phyloP scores from a whole-genome alignment of 495 filamentous ascomycete genomes.

The Hypoxylon subgilvum region DNA sequence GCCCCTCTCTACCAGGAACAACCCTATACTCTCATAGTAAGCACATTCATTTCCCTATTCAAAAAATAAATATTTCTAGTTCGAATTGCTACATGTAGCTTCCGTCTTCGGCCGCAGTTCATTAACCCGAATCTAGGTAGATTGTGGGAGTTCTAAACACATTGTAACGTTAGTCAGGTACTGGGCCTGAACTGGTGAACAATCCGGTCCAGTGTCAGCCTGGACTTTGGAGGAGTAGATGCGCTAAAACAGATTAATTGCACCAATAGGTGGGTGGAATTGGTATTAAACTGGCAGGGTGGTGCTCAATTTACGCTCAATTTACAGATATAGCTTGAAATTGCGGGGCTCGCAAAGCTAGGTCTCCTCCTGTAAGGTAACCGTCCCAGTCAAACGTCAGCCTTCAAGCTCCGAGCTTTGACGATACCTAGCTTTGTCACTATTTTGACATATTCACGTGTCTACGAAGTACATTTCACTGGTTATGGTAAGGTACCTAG shows the following conservation, averaged over 20 bases:
- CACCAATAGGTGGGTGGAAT: no score
- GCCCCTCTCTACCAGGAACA: constrained; percentile 11
- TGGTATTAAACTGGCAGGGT: no score
- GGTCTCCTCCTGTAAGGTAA: background rate
- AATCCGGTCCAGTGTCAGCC: no score
- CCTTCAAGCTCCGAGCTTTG: constrained; percentile 8
- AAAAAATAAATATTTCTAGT: constrained; percentile 8
- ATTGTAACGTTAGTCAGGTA: background rate
- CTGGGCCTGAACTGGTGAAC: no score
- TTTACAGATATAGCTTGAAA: constrained; percentile 14
- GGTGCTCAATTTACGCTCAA: background rate
- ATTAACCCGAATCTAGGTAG: constrained; percentile 8
- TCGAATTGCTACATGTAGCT: constrained; percentile 2
- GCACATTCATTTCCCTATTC: background rate
- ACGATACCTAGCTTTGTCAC: background rate
- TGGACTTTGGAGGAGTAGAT: no score
- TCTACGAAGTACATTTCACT: no score
- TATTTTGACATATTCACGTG: no score
- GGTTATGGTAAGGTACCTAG: no score
- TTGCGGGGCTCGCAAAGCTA: constrained; percentile 30
- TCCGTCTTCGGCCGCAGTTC: constrained; percentile 29
- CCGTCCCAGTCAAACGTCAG: constrained; percentile 28
- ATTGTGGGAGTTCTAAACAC: background rate
- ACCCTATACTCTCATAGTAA: constrained; percentile 12
- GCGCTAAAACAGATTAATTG: no score